These are phyloP conservation scores for Solanum hybrid DNA, from an alignment of 305 asterid species.

Conservation along the genomic window DNA sequence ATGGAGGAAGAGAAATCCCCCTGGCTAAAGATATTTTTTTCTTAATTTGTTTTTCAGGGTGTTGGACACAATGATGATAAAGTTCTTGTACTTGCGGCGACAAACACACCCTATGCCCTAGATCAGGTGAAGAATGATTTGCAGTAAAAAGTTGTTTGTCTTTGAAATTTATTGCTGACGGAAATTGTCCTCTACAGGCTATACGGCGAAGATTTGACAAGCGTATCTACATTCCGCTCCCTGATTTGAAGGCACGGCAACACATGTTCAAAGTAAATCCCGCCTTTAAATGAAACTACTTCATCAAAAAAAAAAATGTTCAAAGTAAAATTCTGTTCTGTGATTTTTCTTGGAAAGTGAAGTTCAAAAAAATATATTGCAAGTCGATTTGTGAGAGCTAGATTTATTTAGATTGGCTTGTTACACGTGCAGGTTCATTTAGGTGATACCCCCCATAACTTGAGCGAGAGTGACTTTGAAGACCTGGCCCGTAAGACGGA, in stretches of 20 bases:
- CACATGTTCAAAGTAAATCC: conserved; percentile 85
- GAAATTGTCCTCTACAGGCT: conserved; percentile 38
- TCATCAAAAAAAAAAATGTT: conserved; percentile 30
- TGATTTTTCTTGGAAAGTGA: conserved; percentile 6
- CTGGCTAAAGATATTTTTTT: neutral
- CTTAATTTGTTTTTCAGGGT: conserved; percentile 38
- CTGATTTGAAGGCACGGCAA: conserved; percentile 83
- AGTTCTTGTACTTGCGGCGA: conserved; percentile 98
- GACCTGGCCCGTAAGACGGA: conserved; percentile 69
- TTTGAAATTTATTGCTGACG: neutral
- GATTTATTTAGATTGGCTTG: conserved; percentile 1
- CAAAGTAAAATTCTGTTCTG: conserved; percentile 40
- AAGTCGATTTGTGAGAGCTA: neutral
- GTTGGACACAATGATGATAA: conserved; percentile 95
- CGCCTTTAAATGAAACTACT: neutral
- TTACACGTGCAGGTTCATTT: conserved; percentile 67
- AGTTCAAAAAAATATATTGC: neutral
- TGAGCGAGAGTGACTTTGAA: conserved; percentile 82
- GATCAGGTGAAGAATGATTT: conserved; percentile 54
- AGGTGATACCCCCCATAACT: conserved; percentile 92
- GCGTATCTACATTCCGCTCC: conserved; percentile 94
- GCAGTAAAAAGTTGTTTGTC: neutral
- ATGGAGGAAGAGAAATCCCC: neutral
- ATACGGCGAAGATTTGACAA: conserved; percentile 91
- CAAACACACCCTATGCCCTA: conserved; percentile 93